phyloP scores from a whole-genome alignment of 352 stramenopile species.

The Pythium sp. region DNA sequence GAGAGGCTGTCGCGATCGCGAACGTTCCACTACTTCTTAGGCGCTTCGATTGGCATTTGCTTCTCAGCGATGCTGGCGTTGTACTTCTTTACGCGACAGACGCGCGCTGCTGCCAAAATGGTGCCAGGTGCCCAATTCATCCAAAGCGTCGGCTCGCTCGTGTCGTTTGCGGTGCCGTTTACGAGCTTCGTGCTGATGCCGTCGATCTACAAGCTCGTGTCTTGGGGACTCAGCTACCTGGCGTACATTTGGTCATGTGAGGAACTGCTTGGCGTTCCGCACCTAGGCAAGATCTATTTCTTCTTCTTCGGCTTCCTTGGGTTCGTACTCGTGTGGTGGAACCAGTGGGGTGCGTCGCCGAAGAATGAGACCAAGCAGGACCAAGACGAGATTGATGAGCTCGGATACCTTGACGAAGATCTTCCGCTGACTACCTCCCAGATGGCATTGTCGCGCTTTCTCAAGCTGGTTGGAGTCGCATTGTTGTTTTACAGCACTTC shows the following conservation, averaged over 20 bases:
- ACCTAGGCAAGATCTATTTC: conserved; percentile 87
- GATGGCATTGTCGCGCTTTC: conserved; percentile 44
- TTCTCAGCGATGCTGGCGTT: conserved; percentile 75
- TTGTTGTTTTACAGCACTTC: conserved; percentile 84
- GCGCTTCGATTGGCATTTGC: conserved; percentile 61
- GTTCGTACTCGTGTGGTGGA: conserved; percentile 79
- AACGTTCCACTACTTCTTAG: conserved; percentile 78
- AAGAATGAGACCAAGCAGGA: conserved; percentile 49
- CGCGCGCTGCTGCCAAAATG: conserved; percentile 61
- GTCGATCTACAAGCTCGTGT: conserved; percentile 59
- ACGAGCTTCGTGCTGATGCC: conserved; percentile 78
- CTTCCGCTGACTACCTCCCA: conserved; percentile 65
- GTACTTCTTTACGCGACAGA: conserved; percentile 81
- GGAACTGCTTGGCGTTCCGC: conserved; percentile 66
- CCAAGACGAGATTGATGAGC: conserved; percentile 63
- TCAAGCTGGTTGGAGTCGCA: conserved; percentile 61
- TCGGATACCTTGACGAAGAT: conserved; percentile 66
- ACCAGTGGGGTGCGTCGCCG: conserved; percentile 71
- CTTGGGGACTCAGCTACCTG: conserved; percentile 60
- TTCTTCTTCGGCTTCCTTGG: conserved; percentile 73
- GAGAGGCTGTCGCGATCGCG: conserved; percentile 62
- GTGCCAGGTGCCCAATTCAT: conserved; percentile 68
- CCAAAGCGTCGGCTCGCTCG: conserved; percentile 62
- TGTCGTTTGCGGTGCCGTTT: conserved; percentile 70
- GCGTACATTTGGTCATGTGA: conserved; percentile 68